These are phyloP conservation scores for Cajanus cajan DNA, from an alignment of 306 rosid species.

Conservation along the genomic window DNA sequence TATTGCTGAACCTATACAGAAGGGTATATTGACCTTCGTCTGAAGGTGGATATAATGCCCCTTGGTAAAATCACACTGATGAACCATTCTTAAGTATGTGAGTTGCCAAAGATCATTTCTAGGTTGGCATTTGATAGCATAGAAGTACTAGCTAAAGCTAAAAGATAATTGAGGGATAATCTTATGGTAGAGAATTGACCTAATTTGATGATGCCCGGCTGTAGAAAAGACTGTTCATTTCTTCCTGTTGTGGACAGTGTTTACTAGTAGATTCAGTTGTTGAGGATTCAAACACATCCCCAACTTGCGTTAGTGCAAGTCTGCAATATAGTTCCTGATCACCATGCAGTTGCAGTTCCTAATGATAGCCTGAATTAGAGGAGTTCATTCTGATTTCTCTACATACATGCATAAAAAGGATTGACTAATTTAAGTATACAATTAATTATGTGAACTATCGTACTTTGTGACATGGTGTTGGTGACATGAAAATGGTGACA, in stretches of 20 bases:
- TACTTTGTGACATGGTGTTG: neutral
- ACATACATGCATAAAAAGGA: constrained; percentile 6
- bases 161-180: constrained; percentile 6
- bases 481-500: neutral
- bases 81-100: constrained; percentile 10
- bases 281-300: neutral
- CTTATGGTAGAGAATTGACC: neutral
- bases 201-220: constrained; percentile 8
- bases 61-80: constrained; percentile 9
- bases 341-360: neutral
- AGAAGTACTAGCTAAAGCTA: constrained; percentile 2
- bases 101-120: neutral
- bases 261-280: constrained; percentile 3
- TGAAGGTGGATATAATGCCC: neutral
- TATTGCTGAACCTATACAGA: neutral
- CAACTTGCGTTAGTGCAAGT: neutral
- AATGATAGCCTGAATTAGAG: constrained; percentile 3
- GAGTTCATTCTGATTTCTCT: constrained; percentile 14
- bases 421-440: neutral
- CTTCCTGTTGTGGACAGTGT: neutral
- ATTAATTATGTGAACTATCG: neutral
- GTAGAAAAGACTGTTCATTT: neutral
- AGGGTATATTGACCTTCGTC: neutral
- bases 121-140: neutral
- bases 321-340: neutral